These are phyloP conservation scores for Alternaria solani DNA, from an alignment of 2,329 filamentous ascomycete species.

Conservation along the genomic window DNA sequence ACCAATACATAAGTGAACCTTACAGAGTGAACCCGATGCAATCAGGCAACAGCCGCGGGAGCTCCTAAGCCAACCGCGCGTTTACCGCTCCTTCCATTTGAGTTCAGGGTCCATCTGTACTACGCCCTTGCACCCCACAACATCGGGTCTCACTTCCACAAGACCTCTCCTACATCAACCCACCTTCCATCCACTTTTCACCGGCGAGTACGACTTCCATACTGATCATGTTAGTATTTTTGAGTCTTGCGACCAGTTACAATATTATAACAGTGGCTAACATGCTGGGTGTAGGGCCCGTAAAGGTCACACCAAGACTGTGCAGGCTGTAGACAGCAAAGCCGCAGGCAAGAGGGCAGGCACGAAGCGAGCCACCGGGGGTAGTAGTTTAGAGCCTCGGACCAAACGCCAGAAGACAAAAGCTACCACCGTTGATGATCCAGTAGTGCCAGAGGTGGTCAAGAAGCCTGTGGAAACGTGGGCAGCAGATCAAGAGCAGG, in stretches of 20 bases:
- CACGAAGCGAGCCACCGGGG: conserved; percentile 8
- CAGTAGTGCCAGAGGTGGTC: neutral
- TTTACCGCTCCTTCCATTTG: conserved; percentile 9
- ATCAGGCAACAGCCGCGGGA: conserved; percentile 9
- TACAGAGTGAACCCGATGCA: neutral
- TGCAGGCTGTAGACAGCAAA: conserved; percentile 5
- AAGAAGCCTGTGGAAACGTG: neutral
- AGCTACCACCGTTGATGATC: neutral
- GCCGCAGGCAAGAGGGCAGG: conserved; percentile 5
- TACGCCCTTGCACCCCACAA: conserved; percentile 2
- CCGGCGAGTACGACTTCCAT: neutral
- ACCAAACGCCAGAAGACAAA: conserved; percentile 17
- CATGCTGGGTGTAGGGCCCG: conserved; percentile 8
- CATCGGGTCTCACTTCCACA: conserved; percentile 16
- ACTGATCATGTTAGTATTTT: conserved; percentile 11
- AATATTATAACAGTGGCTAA: conserved; percentile 1
- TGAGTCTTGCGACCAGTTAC: neutral
- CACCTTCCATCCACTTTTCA: neutral
- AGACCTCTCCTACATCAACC: conserved; percentile 14
- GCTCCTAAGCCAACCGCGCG: neutral
- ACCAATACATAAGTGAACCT: no score
- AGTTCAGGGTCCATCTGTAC: neutral
- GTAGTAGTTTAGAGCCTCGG: neutral
- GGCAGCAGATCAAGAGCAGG: neutral
- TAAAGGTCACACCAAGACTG: conserved; percentile 2